These are phyloP conservation scores for Tetradesmus obliquus DNA, from an alignment of 139 green algal genomes.

Conservation along the genomic window DNA sequence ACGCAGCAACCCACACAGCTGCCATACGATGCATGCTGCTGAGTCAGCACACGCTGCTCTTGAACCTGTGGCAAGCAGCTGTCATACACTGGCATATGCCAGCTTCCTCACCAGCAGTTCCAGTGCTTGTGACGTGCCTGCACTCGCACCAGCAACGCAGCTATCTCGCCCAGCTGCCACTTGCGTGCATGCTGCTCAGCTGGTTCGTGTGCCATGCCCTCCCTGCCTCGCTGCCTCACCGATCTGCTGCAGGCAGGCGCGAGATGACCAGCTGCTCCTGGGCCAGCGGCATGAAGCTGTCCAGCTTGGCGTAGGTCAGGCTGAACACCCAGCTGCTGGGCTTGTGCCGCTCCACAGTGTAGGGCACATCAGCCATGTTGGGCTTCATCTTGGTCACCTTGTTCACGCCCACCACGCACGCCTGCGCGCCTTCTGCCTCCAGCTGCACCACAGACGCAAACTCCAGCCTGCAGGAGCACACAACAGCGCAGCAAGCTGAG, in stretches of 20 bases:
- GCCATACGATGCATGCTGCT: neutral
- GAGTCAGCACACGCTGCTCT: neutral
- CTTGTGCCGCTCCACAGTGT: conserved; percentile 4
- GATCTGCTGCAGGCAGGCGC: conserved; percentile 56
- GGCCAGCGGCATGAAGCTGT: conserved; percentile 70
- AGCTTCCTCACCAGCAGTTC: too few relatives aligned
- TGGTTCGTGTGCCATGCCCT: neutral
- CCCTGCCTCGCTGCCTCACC: conserved; percentile 5
- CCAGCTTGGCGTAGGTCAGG: conserved; percentile 74
- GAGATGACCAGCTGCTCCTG: conserved; percentile 74
- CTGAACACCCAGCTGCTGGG: conserved; percentile 72
- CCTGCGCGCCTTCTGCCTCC: conserved; percentile 14
- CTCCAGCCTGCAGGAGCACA: conserved; percentile 30
- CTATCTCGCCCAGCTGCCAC: too few relatives aligned
- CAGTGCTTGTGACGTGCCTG: too few relatives aligned
- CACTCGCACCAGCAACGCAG: too few relatives aligned
- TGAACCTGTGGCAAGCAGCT: too few relatives aligned
- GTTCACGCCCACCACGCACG: conserved; percentile 31
- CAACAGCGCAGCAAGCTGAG: neutral
- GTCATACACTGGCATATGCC: too few relatives aligned
- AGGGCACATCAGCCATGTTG: conserved; percentile 62
- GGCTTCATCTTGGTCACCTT: conserved; percentile 75
- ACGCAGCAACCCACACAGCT: neutral
- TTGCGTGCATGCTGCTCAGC: neutral
- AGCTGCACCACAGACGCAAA: conserved; percentile 40